Evolutionary conservation across 495 filamentous ascomycete genomes (phyloP), one percentile per base, ranked within the genome.

Genomic region (Neurospora intermedia): DNA sequence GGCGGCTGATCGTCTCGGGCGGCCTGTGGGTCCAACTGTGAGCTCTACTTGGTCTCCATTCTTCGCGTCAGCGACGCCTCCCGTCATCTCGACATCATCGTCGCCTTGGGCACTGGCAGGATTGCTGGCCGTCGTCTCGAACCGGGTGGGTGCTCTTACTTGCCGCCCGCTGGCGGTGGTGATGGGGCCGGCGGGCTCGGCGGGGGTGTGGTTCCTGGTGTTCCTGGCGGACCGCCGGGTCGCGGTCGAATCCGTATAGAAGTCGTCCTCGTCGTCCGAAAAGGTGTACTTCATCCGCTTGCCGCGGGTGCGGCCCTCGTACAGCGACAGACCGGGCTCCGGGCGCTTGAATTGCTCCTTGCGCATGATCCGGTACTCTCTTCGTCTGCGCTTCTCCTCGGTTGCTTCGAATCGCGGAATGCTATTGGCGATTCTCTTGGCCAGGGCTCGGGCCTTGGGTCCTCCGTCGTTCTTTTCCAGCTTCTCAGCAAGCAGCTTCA

Each of bases 211-310:
- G 23, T 89, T 85, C 4, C 89, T 87, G 4, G 93, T 93, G 77
- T 92, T 91, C 23, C 94, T 87, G 13, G 88, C 89, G 1, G 94
- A 97, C 45, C 92, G 88, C 71, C 93, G 89, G 39, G 84, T 87
- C 27, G 54, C 54, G 27, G 88, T 84, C 35, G 88, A 90, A 79
- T 97, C 93, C 3, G 92, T 93, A 70, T 88, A 87, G 43, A 83
- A 84, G 16, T 92, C 90, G 23, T 91, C 91, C 76, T 96, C 93
- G 46, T 97, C 94, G 54, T 97, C 94, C 0, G 94, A 97, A 79
- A 92, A 98, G 0, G 94, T 98, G 75, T 98, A 99, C 79, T 92
- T 96, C 81, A 97, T 91, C 62, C 94, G 91, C 83, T 98, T 98
- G 48, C 96, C 96, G 70, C 96, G 89, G 0, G 96, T 98, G 59